phyloP scores from a whole-genome alignment of 108 stramenopile species.

The Nitzschia sp. region DNA sequence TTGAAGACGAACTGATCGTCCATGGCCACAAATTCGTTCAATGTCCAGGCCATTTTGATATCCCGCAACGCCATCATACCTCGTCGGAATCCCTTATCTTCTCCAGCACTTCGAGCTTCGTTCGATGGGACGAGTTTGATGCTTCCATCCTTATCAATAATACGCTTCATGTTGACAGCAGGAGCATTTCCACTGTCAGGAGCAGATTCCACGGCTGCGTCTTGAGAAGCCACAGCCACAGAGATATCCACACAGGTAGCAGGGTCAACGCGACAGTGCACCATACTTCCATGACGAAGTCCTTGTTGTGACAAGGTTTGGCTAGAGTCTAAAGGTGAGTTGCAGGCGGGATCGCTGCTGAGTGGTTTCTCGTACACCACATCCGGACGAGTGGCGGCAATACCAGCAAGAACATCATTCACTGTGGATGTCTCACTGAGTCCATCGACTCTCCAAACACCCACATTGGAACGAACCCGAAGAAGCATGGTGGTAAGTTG shows the following conservation, averaged over 20 bases:
- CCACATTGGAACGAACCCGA: constrained; percentile 83
- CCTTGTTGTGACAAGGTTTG: constrained; percentile 34
- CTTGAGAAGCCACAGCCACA: constrained; percentile 10
- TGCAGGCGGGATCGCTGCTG: constrained; percentile 64
- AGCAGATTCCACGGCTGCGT: neutral
- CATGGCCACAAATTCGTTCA: constrained; percentile 92
- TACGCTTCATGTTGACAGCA: constrained; percentile 55
- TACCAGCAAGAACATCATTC: constrained; percentile 45
- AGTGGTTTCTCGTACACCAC: constrained; percentile 65
- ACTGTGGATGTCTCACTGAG: constrained; percentile 46
- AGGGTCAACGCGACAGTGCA: constrained; percentile 82
- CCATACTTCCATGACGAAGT: constrained; percentile 69
- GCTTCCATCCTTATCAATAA: constrained; percentile 79
- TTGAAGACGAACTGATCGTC: constrained; percentile 92
- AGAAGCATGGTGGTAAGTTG: constrained; percentile 54
- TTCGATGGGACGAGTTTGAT: constrained; percentile 72
- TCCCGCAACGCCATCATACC: constrained; percentile 88
- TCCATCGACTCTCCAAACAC: constrained; percentile 74
- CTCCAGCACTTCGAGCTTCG: constrained; percentile 23
- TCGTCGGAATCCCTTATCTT: constrained; percentile 82
- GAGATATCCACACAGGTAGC: constrained; percentile 45
- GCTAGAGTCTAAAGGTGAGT: constrained; percentile 42
- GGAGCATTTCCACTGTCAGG: constrained; percentile 11
- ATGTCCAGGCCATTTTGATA: constrained; percentile 98
- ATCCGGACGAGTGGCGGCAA: constrained; percentile 66